Conservation (phyloP, 148 eudicot species). For the Chenopodium suecicum region DNA sequence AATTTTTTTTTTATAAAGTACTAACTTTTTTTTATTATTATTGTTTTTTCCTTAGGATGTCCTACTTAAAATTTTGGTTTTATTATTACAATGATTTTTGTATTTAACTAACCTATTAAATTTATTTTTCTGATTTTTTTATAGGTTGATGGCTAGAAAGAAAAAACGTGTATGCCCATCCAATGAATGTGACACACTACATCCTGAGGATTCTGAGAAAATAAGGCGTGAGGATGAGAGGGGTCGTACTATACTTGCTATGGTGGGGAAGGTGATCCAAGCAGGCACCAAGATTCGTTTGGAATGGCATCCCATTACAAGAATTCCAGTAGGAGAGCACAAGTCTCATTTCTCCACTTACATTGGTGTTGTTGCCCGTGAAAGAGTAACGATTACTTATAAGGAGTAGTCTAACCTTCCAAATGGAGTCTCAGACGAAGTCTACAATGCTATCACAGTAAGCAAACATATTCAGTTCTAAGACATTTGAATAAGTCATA, state of each 20-base stretch:
- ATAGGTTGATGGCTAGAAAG: neutral
- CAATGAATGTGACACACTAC: neutral
- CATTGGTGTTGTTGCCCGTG: neutral
- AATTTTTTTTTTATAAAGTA: neutral
- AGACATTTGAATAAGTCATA: no score
- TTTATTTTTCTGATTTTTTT: neutral
- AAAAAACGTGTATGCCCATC: neutral
- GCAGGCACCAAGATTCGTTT: neutral
- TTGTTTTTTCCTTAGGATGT: neutral
- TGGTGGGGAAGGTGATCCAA: neutral
- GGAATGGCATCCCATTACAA: neutral
- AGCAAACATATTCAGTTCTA: neutral
- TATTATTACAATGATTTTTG: neutral
- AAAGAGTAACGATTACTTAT: neutral
- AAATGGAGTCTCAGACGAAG: neutral
- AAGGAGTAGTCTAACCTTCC: neutral
- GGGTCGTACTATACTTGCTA: neutral
- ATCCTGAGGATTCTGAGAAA: slow-evolving; percentile 5
- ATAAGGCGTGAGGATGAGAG: neutral
- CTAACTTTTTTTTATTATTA: neutral
- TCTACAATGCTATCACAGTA: slow-evolving; percentile 1
- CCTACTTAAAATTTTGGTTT: neutral
- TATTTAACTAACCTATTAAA: neutral
- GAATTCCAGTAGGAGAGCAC: neutral
- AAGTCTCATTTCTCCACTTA: neutral